phyloP scores from a whole-genome alignment of 169 alveolate species.

The Plasmodium cynomolgi region DNA sequence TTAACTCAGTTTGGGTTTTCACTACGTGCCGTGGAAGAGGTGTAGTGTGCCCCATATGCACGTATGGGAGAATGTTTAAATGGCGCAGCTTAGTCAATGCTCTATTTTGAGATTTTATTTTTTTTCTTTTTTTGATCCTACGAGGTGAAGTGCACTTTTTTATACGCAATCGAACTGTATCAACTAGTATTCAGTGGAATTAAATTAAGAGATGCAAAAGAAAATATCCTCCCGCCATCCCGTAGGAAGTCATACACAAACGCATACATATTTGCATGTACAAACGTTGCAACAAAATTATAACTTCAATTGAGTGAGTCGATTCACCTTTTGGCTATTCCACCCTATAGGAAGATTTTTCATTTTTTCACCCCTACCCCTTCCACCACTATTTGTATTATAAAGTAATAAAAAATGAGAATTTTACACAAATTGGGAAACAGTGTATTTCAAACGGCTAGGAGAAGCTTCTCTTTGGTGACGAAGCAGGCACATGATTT shows the following conservation, averaged over 20 bases:
- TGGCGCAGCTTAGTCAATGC: not conserved
- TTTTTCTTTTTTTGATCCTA: not conserved
- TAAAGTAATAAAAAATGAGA: not conserved
- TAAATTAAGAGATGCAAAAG: not conserved
- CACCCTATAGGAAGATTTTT: not conserved
- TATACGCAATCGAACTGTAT: not conserved
- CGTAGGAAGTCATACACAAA: not conserved
- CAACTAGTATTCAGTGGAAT: not conserved
- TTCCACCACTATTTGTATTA: not conserved
- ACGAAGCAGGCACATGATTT: constrained; percentile 79
- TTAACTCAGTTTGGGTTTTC: not conserved
- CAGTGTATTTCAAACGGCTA: not conserved
- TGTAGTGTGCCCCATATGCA: not conserved
- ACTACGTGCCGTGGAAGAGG: not conserved
- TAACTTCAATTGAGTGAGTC: not conserved
- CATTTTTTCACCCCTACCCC: not conserved
- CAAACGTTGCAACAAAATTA: not conserved
- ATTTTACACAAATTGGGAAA: constrained; percentile 1
- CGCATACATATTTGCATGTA: not conserved
- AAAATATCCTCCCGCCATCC: not conserved
- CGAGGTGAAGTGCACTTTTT: not conserved
- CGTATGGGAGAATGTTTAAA: not conserved
- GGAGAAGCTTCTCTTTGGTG: constrained; percentile 71
- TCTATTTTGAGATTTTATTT: no score
- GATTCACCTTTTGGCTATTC: not conserved